phyloP scores from a whole-genome alignment of 495 filamentous ascomycete species.

The Tetracladium setigerum region DNA sequence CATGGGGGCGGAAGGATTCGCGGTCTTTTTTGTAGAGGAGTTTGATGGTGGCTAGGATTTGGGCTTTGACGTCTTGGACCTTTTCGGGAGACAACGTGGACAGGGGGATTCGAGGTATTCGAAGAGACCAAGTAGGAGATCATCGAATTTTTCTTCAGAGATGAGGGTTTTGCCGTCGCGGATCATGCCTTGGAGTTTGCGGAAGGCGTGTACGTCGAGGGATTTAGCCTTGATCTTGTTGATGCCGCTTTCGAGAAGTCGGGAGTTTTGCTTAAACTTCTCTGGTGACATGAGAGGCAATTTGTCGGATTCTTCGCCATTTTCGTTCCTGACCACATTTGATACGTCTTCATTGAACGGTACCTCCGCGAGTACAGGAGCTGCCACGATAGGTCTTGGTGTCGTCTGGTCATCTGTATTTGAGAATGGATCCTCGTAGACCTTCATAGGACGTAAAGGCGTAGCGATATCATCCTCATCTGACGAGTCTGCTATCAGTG shows the following conservation, averaged over 20 bases:
- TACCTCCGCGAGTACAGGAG: slow-evolving; percentile 42
- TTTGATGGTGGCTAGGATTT: slow-evolving; percentile 74
- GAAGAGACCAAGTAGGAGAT: slow-evolving; percentile 65
- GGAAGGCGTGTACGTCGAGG: slow-evolving; percentile 82
- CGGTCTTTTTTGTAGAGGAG: slow-evolving; percentile 63
- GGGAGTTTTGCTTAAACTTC: slow-evolving; percentile 40
- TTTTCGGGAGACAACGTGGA: slow-evolving; percentile 41
- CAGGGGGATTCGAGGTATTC: slow-evolving; percentile 61
- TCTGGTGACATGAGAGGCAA: slow-evolving; percentile 32
- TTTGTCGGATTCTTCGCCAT: slow-evolving; percentile 15
- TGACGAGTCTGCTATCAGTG: slow-evolving; percentile 20
- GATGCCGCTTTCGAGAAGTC: slow-evolving; percentile 70
- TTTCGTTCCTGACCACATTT: slow-evolving; percentile 23
- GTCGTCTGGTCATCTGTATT: slow-evolving; percentile 36
- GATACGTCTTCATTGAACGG: slow-evolving; percentile 45
- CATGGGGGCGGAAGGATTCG: slow-evolving; percentile 55
- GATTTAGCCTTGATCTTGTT: slow-evolving; percentile 59
- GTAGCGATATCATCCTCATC: slow-evolving; percentile 23
- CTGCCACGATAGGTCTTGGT: slow-evolving; percentile 31
- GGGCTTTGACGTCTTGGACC: slow-evolving; percentile 69
- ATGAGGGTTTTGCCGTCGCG: slow-evolving; percentile 53
- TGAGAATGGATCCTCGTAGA: slow-evolving; percentile 54
- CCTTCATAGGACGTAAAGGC: slow-evolving; percentile 36
- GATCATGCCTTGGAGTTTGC: slow-evolving; percentile 76
- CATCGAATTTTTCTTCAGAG: slow-evolving; percentile 58